These are phyloP conservation scores for Ziziphus jujuba DNA, from an alignment of 306 rosid genomes.

Conservation along the genomic window DNA sequence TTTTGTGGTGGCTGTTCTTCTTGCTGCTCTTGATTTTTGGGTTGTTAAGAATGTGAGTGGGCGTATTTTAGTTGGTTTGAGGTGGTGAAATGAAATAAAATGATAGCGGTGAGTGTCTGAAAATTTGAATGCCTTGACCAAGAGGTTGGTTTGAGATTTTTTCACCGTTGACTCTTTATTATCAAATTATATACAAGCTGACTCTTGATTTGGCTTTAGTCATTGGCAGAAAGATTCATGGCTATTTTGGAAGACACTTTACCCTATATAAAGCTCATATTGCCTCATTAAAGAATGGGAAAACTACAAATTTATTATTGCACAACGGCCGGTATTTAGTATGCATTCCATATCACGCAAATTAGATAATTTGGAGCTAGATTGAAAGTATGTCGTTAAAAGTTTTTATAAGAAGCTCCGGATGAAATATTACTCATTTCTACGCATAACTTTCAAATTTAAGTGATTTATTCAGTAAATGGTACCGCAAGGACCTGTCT, in stretches of 20 bases:
- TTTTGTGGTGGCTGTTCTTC: conserved; percentile 96
- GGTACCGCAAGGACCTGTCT: not conserved
- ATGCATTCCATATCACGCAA: not conserved
- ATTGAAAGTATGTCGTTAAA: not conserved
- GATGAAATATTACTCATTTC: not conserved
- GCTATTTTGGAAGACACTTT: conserved; percentile 99
- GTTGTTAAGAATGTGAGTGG: conserved; percentile 99
- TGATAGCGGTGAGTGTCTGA: conserved; percentile 98
- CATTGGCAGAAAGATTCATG: conserved; percentile 93
- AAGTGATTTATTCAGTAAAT: not conserved
- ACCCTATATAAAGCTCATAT: conserved; percentile 64
- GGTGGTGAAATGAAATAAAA: conserved; percentile 99
- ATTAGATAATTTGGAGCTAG: not conserved
- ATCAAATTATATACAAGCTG: conserved; percentile 19
- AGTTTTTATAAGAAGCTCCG: not conserved
- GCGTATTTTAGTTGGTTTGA: conserved; percentile 89
- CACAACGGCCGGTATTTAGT: not conserved
- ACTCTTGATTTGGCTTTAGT: conserved; percentile 42
- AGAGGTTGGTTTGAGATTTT: conserved; percentile 49
- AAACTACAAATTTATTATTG: not conserved
- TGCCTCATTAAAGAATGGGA: conserved; percentile 8
- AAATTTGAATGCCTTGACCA: conserved; percentile 97
- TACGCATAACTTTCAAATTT: not conserved
- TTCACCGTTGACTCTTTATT: conserved; percentile 14
- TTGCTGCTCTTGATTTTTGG: conserved; percentile 97